Base-by-base conservation (phyloP, 2,329 filamentous ascomycete species). In the Fusarium mangiferae region DNA sequence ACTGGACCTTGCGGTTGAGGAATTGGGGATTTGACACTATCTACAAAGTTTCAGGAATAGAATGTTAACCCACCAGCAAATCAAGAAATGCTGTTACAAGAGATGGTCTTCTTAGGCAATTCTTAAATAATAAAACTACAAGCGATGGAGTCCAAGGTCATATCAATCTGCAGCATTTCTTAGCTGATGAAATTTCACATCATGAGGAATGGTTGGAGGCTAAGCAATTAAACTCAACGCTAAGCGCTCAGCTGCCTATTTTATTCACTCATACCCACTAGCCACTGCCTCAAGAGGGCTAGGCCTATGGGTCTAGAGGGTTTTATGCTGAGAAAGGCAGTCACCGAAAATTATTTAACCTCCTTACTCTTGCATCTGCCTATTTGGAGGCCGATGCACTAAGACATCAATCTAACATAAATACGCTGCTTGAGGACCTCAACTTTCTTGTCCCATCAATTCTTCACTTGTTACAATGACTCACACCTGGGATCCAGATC, bases 301-400 rank as follows among this genome's bases (percentile, higher is more conserved):
- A 46, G 4, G 44, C 9, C 3, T 11, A 46, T 46, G 13, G 24
- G 44, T 4, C 44, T 18, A 20, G 24, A 33, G 18, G 18, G 13
- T 6, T 24, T 22, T 28, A 46, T 28, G 44, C 26, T 22, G 13
- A 46, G 26, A 28, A 46, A 15, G 44, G 26, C 13, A 46, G 24
- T 28, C 18, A 7, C 44, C 26, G 44, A 46, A 46, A 46, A 46
- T 28, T 28, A 10, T 28, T 7, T 22, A 3, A 4, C 20, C 18
- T 28, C 44, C 44, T 46, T 28, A 22, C 24, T 46, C 44, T 46
- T 46, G 26, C 26, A 28, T 46, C 44, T 22, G 26, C 44, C 44
- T 46, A 2, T 46, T 46, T 28, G 0, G 22, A 14, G 24, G 4
- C 24, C 12, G 1, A 14, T 9, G 13, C 5, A 3, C 9, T 3